Base-by-base conservation (phyloP, 2,329 filamentous ascomycete genomes). In the Calonectria hongkongensis region DNA sequence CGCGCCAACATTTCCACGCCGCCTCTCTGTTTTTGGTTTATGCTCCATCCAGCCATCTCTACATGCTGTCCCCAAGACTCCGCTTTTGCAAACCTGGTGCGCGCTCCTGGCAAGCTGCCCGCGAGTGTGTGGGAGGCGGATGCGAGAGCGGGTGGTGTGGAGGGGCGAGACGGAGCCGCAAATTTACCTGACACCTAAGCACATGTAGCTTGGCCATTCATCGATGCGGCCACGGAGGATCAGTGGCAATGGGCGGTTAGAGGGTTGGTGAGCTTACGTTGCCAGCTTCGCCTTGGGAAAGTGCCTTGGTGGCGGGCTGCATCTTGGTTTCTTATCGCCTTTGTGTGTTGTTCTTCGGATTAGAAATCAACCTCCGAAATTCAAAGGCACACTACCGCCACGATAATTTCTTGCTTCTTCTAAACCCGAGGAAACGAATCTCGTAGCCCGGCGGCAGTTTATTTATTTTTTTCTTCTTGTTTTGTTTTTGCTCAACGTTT, bases 241-340 rank as follows among this genome's bases (percentile, higher is more conserved):
- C 58, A 16, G 58, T 56, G 64, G 33, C 30, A 28, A 66, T 30
- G 27, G 33, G 64, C 25, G 62, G 45, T 45, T 39, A 25, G 39
- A 27, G 30, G 28, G 18, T 56, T 54, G 65, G 66, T 68, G 66
- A 68, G 66, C 66, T 68, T 21, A 68, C 54, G 66, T 62, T 68
- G 51, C 47, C 66, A 50, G 27, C 66, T 62, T 60, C 54, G 66
- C 66, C 66, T 62, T 62, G 65, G 65, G 41, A 13, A 13, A 45
- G 9, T 63, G 25, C 36, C 36, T 43, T 21, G n/a, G 18, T 48
- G 41, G 27, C 50, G 33, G 27, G 28, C 51, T 60, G 51, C 39
- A 43, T 27, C 27, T 47, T 43, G 18, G n/a, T 33, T 33, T 33
- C 41, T 21, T 41, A 25, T 9, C 36, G 15, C 54, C 21, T 30